Percentiles rank a stretch among this genome's conserved stretches.
These are phyloP conservation scores for Camelina laxa DNA, from an alignment of 345 rosid genomes.

Conservation along the genomic window DNA sequence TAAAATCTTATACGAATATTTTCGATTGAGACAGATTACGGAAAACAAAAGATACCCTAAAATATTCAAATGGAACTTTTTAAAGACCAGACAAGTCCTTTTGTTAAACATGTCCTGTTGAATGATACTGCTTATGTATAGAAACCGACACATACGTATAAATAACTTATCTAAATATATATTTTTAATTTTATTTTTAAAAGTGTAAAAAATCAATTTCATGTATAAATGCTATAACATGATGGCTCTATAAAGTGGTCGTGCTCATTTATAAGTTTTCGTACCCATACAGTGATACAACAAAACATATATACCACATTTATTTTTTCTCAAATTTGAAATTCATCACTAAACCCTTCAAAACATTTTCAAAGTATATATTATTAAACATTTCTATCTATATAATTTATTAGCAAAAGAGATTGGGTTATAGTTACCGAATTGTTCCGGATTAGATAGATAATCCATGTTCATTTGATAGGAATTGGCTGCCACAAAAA, in stretches of 20 bases:
- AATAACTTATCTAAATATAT: neutral
- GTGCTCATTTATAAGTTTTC: conserved; percentile 34
- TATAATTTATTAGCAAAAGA: neutral
- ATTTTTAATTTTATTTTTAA: neutral
- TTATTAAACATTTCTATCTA: neutral
- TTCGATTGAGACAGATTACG: conserved; percentile 4
- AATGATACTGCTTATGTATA: neutral
- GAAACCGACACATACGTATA: conserved; percentile 33
- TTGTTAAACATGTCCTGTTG: neutral
- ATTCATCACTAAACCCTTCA: neutral
- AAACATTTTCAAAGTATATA: neutral
- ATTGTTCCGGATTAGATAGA: conserved; percentile 61
- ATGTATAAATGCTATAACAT: conserved; percentile 33
- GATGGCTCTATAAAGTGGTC: conserved; percentile 36
- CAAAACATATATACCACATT: neutral
- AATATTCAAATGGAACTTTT: conserved; percentile 5
- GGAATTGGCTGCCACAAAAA: conserved; percentile 66
- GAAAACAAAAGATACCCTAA: neutral
- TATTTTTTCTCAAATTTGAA: neutral
- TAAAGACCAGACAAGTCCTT: conserved; percentile 28
- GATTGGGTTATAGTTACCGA: conserved; percentile 46
- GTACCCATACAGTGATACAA: conserved; percentile 1
- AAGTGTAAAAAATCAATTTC: neutral
- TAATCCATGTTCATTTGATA: conserved; percentile 59
- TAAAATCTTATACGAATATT: neutral